Evolutionary conservation across 2,329 filamentous ascomycete species (phyloP).

Genomic region (Ceratocystis harringtonii): DNA sequence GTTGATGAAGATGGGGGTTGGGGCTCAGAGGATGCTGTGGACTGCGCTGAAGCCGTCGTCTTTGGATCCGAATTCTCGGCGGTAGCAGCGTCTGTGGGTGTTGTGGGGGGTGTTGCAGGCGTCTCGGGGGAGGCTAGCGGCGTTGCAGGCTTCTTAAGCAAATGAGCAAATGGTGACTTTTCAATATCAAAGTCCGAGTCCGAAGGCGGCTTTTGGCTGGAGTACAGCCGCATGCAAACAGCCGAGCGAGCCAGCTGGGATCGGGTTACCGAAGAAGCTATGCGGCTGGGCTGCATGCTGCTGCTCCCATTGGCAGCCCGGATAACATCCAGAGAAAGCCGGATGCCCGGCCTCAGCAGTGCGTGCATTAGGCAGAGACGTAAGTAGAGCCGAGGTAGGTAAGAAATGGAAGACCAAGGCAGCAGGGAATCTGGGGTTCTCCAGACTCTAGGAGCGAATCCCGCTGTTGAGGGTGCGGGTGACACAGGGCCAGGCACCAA

Average conservation of each 20-base stretch:
- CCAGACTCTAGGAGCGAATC: no score
- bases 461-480: no score
- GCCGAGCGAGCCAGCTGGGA: not conserved
- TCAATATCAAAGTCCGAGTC: slow-evolving; percentile 10
- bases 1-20: not conserved
- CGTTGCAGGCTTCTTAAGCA: slow-evolving; percentile 9
- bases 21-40: slow-evolving; percentile 9
- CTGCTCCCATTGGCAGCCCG: slow-evolving; percentile 10
- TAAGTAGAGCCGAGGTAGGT: not conserved
- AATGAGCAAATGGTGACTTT: slow-evolving; percentile 15
- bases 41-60: slow-evolving; percentile 6
- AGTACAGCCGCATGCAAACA: slow-evolving; percentile 9
- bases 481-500: no score
- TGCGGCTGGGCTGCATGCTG: not conserved
- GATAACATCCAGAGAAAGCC: slow-evolving; percentile 10
- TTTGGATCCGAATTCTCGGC: slow-evolving; percentile 18
- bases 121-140: not conserved
- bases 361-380: slow-evolving; percentile 9
- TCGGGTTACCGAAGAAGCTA: not conserved
- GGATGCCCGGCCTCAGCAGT: slow-evolving; percentile 13
- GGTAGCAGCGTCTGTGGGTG: not conserved
- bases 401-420: not conserved
- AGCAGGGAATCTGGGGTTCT: not conserved
- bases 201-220: slow-evolving; percentile 11
- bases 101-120: not conserved